Percentiles rank a stretch among this genome's conserved stretches.
phyloP scores from a whole-genome alignment of 2,329 filamentous ascomycete species.

The Cladophialophora bantiana region DNA sequence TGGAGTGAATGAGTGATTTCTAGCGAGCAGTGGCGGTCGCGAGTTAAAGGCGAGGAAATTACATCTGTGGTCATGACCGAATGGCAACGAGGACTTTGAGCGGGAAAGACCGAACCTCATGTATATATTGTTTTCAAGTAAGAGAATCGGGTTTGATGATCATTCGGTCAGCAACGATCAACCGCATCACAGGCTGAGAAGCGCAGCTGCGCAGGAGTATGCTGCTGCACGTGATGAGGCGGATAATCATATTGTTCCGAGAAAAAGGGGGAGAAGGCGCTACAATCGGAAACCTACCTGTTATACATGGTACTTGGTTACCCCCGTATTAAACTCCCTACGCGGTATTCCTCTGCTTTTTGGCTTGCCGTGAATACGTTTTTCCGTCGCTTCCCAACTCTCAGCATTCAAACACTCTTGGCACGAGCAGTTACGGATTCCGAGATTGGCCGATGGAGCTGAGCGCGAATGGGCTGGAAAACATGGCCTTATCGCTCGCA shows the following conservation, averaged over 20 bases:
- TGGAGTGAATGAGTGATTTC: constrained; percentile 23
- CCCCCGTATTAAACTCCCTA: too few relatives aligned
- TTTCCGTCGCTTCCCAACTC: background rate
- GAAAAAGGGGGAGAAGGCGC: background rate
- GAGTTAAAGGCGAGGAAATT: background rate
- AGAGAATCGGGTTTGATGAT: background rate
- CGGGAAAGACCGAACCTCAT: background rate
- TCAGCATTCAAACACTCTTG: background rate
- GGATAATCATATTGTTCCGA: constrained; percentile 4
- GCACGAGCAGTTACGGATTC: background rate
- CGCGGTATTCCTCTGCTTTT: background rate
- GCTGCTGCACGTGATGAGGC: background rate
- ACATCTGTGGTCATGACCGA: background rate
- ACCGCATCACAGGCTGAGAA: background rate
- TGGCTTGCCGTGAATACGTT: constrained; percentile 4
- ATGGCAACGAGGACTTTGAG: background rate
- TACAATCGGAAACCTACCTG: too few relatives aligned
- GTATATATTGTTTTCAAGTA: constrained; percentile 2
- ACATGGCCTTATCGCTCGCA: constrained; percentile 5
- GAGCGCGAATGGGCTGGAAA: background rate
- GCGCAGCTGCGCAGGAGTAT: background rate
- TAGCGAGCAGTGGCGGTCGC: background rate
- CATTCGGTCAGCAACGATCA: background rate
- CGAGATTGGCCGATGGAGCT: constrained; percentile 2
- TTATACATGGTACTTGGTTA: too few relatives aligned